Percentiles rank a stretch among this genome's conserved stretches.
Evolutionary conservation across 2,329 filamentous ascomycete species (phyloP).

Genomic region (Penicillium hesseltinei): DNA sequence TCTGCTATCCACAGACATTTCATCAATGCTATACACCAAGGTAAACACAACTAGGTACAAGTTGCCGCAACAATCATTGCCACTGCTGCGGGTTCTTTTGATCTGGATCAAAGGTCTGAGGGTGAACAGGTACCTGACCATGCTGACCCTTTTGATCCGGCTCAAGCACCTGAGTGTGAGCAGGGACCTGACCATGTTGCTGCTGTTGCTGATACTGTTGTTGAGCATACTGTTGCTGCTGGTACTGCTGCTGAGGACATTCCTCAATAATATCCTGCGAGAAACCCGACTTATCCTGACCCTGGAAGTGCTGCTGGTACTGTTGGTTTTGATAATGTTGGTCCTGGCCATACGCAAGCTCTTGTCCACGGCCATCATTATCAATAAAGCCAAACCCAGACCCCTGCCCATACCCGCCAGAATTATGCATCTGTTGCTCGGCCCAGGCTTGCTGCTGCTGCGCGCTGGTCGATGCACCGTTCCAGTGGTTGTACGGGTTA

Average conservation of each 20-base stretch:
- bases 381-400: constrained; percentile 30
- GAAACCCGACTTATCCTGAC: constrained; percentile 3
- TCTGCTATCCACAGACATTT: background rate
- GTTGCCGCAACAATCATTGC: background rate
- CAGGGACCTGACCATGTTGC: background rate
- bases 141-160: background rate
- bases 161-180: background rate
- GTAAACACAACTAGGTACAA: background rate
- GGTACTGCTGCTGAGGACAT: background rate
- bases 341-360: constrained; percentile 16
- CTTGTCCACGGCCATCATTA: constrained; percentile 27
- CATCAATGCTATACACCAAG: background rate
- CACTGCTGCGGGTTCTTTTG: constrained; percentile 6
- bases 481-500: constrained; percentile 37
- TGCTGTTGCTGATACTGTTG: background rate
- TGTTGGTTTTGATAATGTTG: constrained; percentile 6
- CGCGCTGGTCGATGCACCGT: constrained; percentile 32
- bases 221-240: background rate
- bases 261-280: constrained; percentile 13
- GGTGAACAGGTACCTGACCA: background rate
- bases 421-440: constrained; percentile 6
- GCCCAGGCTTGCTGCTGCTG: constrained; percentile 23
- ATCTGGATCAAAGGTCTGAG: constrained; percentile 2
- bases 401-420: constrained; percentile 17
- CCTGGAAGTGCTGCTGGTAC: constrained; percentile 9